Evolutionary conservation across 208 protist species (phyloP).

Genomic region (Acanthamoeba healyi): DNA sequence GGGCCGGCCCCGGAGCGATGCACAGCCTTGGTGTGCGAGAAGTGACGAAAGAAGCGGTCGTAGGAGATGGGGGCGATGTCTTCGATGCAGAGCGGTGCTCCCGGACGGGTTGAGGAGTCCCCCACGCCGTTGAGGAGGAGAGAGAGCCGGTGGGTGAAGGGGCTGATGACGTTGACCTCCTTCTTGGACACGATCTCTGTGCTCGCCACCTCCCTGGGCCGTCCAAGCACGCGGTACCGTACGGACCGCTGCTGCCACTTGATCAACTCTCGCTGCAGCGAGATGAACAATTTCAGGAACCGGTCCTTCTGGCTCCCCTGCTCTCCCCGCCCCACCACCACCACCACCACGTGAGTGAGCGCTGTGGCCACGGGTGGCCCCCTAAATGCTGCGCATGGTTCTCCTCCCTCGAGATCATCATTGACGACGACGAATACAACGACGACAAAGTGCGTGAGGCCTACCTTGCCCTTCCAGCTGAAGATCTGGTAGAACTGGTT

Average conservation of each 20-base stretch:
- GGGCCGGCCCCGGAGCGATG: background rate
- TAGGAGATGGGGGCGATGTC: slow-evolving; percentile 68
- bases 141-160: slow-evolving; percentile 67
- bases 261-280: slow-evolving; percentile 60
- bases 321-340: background rate
- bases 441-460: background rate
- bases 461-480: slow-evolving; percentile 77
- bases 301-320: slow-evolving; percentile 72
- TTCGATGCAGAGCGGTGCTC: slow-evolving; percentile 47
- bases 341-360: background rate
- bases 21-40: background rate
- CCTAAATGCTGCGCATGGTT: no score
- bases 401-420: no score
- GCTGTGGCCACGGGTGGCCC: background rate
- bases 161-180: slow-evolving; percentile 75
- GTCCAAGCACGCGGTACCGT: slow-evolving; percentile 35
- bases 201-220: slow-evolving; percentile 1
- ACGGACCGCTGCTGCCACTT: slow-evolving; percentile 71
- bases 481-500: slow-evolving; percentile 77
- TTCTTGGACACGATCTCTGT: slow-evolving; percentile 78
- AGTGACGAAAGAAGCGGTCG: slow-evolving; percentile 61
- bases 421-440: no score
- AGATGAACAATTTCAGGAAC: slow-evolving; percentile 76
- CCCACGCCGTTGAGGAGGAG: background rate
- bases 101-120: background rate